Evolutionary conservation across 306 rosid genomes (phyloP).

Genomic region (Hippophae rhamnoides): DNA sequence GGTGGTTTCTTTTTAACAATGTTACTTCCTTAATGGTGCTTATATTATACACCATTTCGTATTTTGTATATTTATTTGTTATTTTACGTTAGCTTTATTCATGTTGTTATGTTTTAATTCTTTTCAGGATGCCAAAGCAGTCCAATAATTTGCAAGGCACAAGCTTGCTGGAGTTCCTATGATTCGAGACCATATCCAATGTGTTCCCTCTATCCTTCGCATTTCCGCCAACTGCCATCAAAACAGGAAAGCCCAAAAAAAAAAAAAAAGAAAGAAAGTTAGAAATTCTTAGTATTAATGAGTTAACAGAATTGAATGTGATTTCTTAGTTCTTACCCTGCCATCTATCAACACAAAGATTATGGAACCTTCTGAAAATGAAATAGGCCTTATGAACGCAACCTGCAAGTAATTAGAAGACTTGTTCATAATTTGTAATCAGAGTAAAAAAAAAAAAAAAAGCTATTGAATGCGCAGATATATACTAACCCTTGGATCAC

Average conservation of each 20-base stretch:
- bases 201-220: constrained; percentile 32
- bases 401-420: constrained; percentile 27
- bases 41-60: background rate
- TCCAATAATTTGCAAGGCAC: constrained; percentile 60
- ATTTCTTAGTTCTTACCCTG: constrained; percentile 79
- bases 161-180: constrained; percentile 77
- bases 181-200: constrained; percentile 75
- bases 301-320: background rate
- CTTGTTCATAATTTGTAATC: background rate
- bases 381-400: constrained; percentile 68
- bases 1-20: no score
- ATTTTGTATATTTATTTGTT: background rate
- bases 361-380: constrained; percentile 62
- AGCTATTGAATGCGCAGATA: background rate
- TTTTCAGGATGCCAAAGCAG: constrained; percentile 44
- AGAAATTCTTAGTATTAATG: no score
- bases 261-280: no score
- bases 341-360: constrained; percentile 86
- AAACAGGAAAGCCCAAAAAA: background rate
- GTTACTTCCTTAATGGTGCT: no score
- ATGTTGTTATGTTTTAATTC: constrained; percentile 1
- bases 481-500: constrained; percentile 59
- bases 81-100: constrained; percentile 2
- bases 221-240: constrained; percentile 71
- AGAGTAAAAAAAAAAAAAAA: background rate